Conservation (phyloP, 805 yeast species). For the Kuraishia capsulata region DNA sequence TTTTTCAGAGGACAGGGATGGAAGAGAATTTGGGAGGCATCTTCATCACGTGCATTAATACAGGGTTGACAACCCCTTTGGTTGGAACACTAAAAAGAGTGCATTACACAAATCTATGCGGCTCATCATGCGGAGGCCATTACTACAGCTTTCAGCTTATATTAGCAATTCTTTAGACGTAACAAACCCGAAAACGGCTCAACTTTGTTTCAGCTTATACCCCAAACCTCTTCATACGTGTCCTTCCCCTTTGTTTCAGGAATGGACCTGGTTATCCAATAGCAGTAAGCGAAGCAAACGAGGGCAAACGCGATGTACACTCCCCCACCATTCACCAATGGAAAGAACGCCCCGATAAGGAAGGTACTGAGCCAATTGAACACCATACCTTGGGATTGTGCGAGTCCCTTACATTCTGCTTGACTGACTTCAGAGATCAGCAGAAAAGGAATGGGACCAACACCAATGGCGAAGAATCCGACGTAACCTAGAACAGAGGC, state of each 20-base stretch:
- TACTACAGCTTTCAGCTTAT: too few relatives aligned
- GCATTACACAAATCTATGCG: too few relatives aligned
- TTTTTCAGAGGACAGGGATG: not conserved
- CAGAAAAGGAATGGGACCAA: slow-evolving; percentile 94
- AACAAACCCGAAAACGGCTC: too few relatives aligned
- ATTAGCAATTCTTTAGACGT: too few relatives aligned
- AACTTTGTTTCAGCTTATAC: too few relatives aligned
- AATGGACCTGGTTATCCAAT: slow-evolving; percentile 35
- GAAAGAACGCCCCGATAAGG: slow-evolving; percentile 72
- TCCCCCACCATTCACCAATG: slow-evolving; percentile 71
- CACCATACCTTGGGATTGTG: slow-evolving; percentile 89
- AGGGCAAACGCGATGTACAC: slow-evolving; percentile 67
- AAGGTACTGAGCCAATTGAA: slow-evolving; percentile 91
- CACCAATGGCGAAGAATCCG: slow-evolving; percentile 79
- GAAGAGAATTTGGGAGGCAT: too few relatives aligned
- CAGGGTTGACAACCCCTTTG: slow-evolving; percentile 2
- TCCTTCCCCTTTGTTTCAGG: slow-evolving; percentile 74
- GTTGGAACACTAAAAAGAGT: too few relatives aligned
- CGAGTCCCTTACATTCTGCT: slow-evolving; percentile 65
- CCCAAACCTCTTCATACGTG: slow-evolving; percentile 67
- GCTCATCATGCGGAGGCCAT: too few relatives aligned
- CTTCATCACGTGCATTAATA: slow-evolving; percentile 1
- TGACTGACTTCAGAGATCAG: slow-evolving; percentile 86
- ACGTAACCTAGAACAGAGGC: slow-evolving; percentile 65
- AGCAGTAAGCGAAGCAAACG: slow-evolving; percentile 40